Evolutionary conservation across 116 monocot species (phyloP).

Genomic region (Thalassia testudinum): DNA sequence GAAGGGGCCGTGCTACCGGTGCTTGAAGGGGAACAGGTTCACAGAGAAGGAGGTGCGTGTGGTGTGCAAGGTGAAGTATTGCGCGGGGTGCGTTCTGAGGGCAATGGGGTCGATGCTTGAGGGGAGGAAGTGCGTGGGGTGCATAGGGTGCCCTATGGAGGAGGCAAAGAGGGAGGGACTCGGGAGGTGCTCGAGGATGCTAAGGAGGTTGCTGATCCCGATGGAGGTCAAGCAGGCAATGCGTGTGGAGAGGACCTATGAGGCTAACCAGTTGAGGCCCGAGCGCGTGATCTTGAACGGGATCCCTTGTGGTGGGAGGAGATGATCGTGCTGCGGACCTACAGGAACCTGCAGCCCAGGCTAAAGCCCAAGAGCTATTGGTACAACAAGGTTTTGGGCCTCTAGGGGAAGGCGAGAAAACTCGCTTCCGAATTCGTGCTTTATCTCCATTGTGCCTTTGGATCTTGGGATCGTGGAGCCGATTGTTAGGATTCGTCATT

Average conservation of each 20-base stretch:
- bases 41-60: slow-evolving; percentile 75
- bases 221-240: slow-evolving; percentile 60
- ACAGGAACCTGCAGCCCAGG: slow-evolving; percentile 35
- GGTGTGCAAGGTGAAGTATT: slow-evolving; percentile 71
- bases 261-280: slow-evolving; percentile 52
- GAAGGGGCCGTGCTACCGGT: slow-evolving; percentile 53
- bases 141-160: too few relatives aligned
- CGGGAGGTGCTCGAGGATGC: slow-evolving; percentile 61
- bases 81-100: slow-evolving; percentile 43
- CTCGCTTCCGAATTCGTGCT: too few relatives aligned
- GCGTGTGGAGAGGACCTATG: slow-evolving; percentile 81
- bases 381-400: slow-evolving; percentile 89
- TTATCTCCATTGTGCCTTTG: not conserved
- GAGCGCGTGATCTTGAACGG: slow-evolving; percentile 64
- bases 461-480: too few relatives aligned
- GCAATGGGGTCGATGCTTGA: slow-evolving; percentile 98
- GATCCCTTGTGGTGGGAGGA: slow-evolving; percentile 46
- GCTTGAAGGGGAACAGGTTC: slow-evolving; percentile 53
- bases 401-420: slow-evolving; percentile 87
- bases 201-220: slow-evolving; percentile 55
- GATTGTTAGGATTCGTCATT: too few relatives aligned
- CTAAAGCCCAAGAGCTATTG: slow-evolving; percentile 75
- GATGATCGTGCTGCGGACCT: slow-evolving; percentile 45
- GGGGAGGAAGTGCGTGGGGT: slow-evolving; percentile 72
- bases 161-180: slow-evolving; percentile 64